Conservation (phyloP, 768 basidiomycete species). For the Pleurotus salmoneostramineus region DNA sequence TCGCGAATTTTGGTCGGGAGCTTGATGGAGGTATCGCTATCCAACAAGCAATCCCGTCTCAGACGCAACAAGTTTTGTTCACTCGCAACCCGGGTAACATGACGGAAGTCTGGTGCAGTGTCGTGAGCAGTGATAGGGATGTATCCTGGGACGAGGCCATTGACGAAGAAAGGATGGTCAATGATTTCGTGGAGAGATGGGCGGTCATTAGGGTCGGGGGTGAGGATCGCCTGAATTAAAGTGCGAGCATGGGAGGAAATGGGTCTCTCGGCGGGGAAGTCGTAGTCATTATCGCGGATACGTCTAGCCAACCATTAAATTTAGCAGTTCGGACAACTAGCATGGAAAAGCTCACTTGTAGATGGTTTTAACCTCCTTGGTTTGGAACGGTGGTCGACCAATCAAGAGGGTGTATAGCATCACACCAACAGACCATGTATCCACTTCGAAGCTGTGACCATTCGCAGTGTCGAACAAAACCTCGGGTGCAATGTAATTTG, state of each 20-base stretch:
- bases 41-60: constrained; percentile 57
- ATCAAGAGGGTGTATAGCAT: constrained; percentile 93
- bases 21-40: constrained; percentile 50
- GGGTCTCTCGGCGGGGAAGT: constrained; percentile 76
- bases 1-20: constrained; percentile 29
- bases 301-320: constrained; percentile 45
- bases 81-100: constrained; percentile 57
- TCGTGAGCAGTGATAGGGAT: constrained; percentile 82
- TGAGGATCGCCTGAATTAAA: constrained; percentile 82
- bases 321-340: not conserved
- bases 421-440: constrained; percentile 97
- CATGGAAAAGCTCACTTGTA: constrained; percentile 61
- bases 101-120: constrained; percentile 67
- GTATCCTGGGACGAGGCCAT: constrained; percentile 75
- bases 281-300: constrained; percentile 91
- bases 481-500: constrained; percentile 98
- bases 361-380: constrained; percentile 95
- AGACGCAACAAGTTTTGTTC: constrained; percentile 69
- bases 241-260: constrained; percentile 71
- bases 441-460: constrained; percentile 97
- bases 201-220: constrained; percentile 75
- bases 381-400: constrained; percentile 98
- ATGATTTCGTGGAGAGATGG: constrained; percentile 86
- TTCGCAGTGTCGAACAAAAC: constrained; percentile 94
- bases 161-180: constrained; percentile 77